Evolutionary conservation across 2,329 filamentous ascomycete species (phyloP), one percentile per base, ranked within the genome.

Genomic region (Neurospora sp.): DNA sequence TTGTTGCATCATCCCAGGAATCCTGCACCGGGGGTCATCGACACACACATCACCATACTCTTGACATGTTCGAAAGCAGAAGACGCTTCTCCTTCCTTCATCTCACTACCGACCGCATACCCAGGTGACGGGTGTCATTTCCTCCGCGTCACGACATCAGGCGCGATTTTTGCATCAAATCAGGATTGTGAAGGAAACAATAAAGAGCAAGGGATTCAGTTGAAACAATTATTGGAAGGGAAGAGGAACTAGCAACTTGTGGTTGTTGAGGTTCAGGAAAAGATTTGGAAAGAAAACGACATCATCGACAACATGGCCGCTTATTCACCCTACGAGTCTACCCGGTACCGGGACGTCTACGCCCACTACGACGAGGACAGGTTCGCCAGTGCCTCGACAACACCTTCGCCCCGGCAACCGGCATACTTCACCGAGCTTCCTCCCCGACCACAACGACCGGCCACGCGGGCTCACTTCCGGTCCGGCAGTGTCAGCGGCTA

Each of bases 51-150:
- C 52, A 78, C 77, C 76, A 75, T 77, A 80, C 80, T 79, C 75
- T 80, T 83, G 82, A 82, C 81, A 88, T 88, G 86, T 88, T 85
- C 79, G 82, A 83, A 80, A 81, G 81, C 83, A 82, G 81, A 84
- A 83, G 81, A 83, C 81, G 81, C 77, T 81, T 80, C 79, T 82
- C 81, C 79, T 84, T 83, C 80, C 83, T 82, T 62, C 52, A 17
- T 83, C 84, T 83, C 83, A 83, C 84, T 78, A 84, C 84, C 85
- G 84, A 86, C 82, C 83, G 85, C 82, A 86, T 85, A 86, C 84
- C 84, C 83, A 86, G 86, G 85, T 87, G 86, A 87, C 85, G 80
- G 81, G 82, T 79, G 78, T 82, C 80, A 80, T 80, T 80, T 79
- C 80, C 79, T 76, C 76, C 78, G 82, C 81, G 81, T 80, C 79